A percentile compares a stretch with the other conserved stretches of the same genome.
phyloP scores from a whole-genome alignment of 257 asterid species.

The Solanum gandarillasii region DNA sequence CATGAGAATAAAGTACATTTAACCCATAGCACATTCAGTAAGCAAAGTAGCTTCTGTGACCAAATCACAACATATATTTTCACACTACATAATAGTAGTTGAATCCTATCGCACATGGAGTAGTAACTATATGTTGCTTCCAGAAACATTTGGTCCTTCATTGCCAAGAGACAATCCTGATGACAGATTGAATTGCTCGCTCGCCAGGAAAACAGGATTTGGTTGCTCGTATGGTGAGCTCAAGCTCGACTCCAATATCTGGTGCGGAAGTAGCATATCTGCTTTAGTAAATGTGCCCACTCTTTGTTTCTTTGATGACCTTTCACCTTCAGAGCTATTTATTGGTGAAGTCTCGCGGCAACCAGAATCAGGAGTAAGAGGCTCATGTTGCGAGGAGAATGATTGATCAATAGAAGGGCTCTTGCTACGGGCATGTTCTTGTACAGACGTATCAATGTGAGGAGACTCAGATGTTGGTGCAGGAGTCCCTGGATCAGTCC shows the following conservation, averaged over 20 bases:
- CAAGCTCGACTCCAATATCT: constrained; percentile 45
- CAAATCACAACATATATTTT: constrained; percentile 10
- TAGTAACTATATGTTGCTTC: constrained; percentile 9
- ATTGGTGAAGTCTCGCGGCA: constrained; percentile 30
- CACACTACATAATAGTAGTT: constrained; percentile 15
- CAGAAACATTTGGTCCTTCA: constrained; percentile 20
- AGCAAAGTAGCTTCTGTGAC: background rate
- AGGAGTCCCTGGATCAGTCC: constrained; percentile 71
- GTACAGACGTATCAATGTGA: constrained; percentile 31
- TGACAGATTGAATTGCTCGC: constrained; percentile 31
- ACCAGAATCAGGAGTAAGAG: constrained; percentile 76
- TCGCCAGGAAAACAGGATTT: constrained; percentile 32
- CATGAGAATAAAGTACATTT: background rate
- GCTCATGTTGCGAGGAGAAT: constrained; percentile 69
- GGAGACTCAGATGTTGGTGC: constrained; percentile 73
- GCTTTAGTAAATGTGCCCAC: constrained; percentile 25
- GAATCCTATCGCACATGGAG: constrained; percentile 1
- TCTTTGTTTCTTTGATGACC: constrained; percentile 47
- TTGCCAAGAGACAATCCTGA: constrained; percentile 15
- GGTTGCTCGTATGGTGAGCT: constrained; percentile 33
- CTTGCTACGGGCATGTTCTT: constrained; percentile 36
- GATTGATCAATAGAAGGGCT: constrained; percentile 66
- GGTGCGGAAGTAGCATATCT: constrained; percentile 36
- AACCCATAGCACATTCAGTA: background rate
- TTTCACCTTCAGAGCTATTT: constrained; percentile 34